Conservation (phyloP, 1,139 yeast genomes). For the Candida frijolesensis region DNA sequence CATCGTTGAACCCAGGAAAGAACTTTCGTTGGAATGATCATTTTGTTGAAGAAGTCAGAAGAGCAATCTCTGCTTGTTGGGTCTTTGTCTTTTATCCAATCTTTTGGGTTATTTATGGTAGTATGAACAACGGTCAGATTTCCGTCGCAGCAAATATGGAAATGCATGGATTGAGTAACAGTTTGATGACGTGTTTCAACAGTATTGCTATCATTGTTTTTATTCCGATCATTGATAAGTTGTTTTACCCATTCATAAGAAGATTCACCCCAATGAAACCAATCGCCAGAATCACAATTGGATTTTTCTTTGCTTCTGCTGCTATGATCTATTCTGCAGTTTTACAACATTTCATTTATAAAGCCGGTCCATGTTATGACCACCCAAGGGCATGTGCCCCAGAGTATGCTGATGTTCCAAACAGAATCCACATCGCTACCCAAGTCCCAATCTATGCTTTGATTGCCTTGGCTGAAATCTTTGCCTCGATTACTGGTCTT, state of each 20-base stretch:
- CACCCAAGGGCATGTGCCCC: slow-evolving; percentile 44
- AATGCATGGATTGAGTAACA: slow-evolving; percentile 64
- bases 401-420: slow-evolving; percentile 40
- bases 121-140: slow-evolving; percentile 62
- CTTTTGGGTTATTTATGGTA: slow-evolving; percentile 68
- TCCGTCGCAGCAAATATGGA: slow-evolving; percentile 68
- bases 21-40: slow-evolving; percentile 57
- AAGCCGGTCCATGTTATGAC: slow-evolving; percentile 75
- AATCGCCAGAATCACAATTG: slow-evolving; percentile 70
- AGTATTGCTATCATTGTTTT: slow-evolving; percentile 61
- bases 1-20: slow-evolving; percentile 45
- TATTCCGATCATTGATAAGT: slow-evolving; percentile 58
- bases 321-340: slow-evolving; percentile 83
- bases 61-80: slow-evolving; percentile 61
- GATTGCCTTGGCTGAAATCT: slow-evolving; percentile 62
- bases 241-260: slow-evolving; percentile 57
- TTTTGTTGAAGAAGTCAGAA: slow-evolving; percentile 62
- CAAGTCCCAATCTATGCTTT: slow-evolving; percentile 65
- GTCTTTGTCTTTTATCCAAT: slow-evolving; percentile 63
- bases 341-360: slow-evolving; percentile 71
- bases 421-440: slow-evolving; percentile 57
- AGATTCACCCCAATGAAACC: slow-evolving; percentile 62
- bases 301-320: slow-evolving; percentile 68
- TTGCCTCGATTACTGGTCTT: slow-evolving; percentile 65
- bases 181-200: slow-evolving; percentile 61